Percentiles rank a stretch among this genome's conserved stretches.
Evolutionary conservation across 2,329 filamentous ascomycete species (phyloP).

Genomic region (Paraphoma chrysanthemicola): DNA sequence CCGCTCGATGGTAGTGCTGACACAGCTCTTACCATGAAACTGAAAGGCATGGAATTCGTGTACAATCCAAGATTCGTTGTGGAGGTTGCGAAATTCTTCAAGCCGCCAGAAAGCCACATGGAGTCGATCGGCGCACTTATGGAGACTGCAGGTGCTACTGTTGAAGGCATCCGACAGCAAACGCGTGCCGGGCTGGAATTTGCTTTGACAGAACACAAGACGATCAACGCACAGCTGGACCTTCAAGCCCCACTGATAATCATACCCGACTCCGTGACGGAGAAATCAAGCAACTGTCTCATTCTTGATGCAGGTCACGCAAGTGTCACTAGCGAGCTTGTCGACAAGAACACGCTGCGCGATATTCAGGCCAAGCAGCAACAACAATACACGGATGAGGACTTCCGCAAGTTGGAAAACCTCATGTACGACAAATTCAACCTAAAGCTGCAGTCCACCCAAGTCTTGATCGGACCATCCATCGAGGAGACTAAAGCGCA

Average conservation of each 20-base stretch:
- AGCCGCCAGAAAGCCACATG: slow-evolving; percentile 95
- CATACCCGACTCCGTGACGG: slow-evolving; percentile 89
- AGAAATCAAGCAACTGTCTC: slow-evolving; percentile 80
- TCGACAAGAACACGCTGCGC: slow-evolving; percentile 87
- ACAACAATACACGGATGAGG: slow-evolving; percentile 84
- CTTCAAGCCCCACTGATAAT: slow-evolving; percentile 96
- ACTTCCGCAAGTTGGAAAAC: slow-evolving; percentile 85
- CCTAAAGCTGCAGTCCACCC: slow-evolving; percentile 90
- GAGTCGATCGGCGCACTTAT: slow-evolving; percentile 96
- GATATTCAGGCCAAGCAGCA: slow-evolving; percentile 92
- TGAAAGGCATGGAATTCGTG: slow-evolving; percentile 95
- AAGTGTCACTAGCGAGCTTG: slow-evolving; percentile 90
- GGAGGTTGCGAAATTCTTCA: slow-evolving; percentile 92
- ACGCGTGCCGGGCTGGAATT: slow-evolving; percentile 96
- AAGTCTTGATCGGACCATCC: slow-evolving; percentile 92
- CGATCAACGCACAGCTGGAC: slow-evolving; percentile 93
- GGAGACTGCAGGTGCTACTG: slow-evolving; percentile 93
- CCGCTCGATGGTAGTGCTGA: slow-evolving; percentile 93
- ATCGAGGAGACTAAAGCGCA: slow-evolving; percentile 89
- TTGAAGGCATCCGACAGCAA: slow-evolving; percentile 93
- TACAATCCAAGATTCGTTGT: slow-evolving; percentile 96
- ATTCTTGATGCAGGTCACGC: slow-evolving; percentile 97
- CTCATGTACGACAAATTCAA: slow-evolving; percentile 98
- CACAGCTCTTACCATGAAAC: slow-evolving; percentile 84
- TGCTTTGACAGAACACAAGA: slow-evolving; percentile 96